Evolutionary conservation across 805 yeast species (phyloP).

Genomic region (Metschnikowia hibisci): DNA sequence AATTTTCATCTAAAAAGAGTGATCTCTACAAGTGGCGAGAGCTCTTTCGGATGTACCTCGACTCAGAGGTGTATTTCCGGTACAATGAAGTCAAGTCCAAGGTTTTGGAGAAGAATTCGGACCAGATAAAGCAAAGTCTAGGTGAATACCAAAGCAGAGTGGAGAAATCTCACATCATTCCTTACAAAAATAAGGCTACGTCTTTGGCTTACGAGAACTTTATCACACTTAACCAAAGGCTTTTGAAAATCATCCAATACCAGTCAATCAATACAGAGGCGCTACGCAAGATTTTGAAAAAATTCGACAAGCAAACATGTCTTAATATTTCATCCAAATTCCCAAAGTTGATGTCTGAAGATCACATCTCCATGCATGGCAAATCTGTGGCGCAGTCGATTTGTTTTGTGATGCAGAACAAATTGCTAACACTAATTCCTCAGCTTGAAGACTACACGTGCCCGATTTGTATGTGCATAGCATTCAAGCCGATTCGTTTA

Average conservation of each 20-base stretch:
- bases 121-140: slow-evolving; percentile 44
- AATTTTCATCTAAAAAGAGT: slow-evolving; percentile 32
- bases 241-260: slow-evolving; percentile 55
- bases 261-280: slow-evolving; percentile 63
- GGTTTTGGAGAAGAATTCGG: slow-evolving; percentile 43
- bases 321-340: slow-evolving; percentile 45
- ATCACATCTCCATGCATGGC: slow-evolving; percentile 44
- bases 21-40: slow-evolving; percentile 72
- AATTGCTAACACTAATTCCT: slow-evolving; percentile 57
- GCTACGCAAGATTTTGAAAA: slow-evolving; percentile 63
- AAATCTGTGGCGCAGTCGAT: slow-evolving; percentile 50
- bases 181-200: slow-evolving; percentile 47
- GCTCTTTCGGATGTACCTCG: slow-evolving; percentile 60
- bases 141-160: slow-evolving; percentile 38
- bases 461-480: slow-evolving; percentile 67
- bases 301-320: slow-evolving; percentile 70
- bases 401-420: slow-evolving; percentile 52
- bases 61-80: slow-evolving; percentile 60
- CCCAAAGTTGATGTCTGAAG: slow-evolving; percentile 41
- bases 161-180: slow-evolving; percentile 33
- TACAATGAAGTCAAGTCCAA: slow-evolving; percentile 40
- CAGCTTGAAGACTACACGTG: slow-evolving; percentile 74
- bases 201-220: slow-evolving; percentile 47
- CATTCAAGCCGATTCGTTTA: slow-evolving; percentile 66
- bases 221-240: slow-evolving; percentile 47